Evolutionary conservation across 352 stramenopile genomes (phyloP), one percentile per base, ranked within the genome.

Genomic region (Globisporangium echinulatum): DNA sequence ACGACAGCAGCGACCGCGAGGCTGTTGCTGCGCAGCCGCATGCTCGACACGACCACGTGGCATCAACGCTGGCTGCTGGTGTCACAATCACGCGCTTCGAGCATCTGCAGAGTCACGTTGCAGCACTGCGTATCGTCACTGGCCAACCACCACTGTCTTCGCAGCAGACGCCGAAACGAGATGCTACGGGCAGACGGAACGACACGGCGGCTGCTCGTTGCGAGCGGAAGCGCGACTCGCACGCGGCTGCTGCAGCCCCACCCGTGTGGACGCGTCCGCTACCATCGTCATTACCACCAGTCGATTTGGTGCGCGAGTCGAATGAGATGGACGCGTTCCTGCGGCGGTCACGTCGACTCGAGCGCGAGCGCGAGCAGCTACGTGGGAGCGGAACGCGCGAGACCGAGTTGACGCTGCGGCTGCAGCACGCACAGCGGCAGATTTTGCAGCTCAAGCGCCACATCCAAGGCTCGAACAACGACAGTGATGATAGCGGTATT

Each of bases 381-480:
- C 69, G 70, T 59, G 60, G 69, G 7, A 88, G 65, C 47, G 61
- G 62, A 10, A 57, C 59, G 49, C 87, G 77, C 62, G 85, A 94
- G 54, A 84, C 67, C 39, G 75, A 82, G 33, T 55, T 94, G 4
- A 58, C 74, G 5, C 53, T 91, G 33, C 79, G 75, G 49, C 72
- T 94, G 40, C 82, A 92, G 49, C 80, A 88, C 51, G 77, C 82
- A 13, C 77, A 94, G 33, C 70, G 79, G 9, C 79, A 92, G 37
- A 84, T 92, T 52, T 36, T 88, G 14, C 63, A 83, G 46, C 64
- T 94, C 51, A 87, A 87, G 43, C 63, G 75, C 7, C 73, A 92
- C 61, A 77, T 92, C 15, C 62, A 88, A 61, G 59, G 70, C 11
- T 48, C 42, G 2, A 51, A 54, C n/a, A 19, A 59, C 2, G 54